Conservation (phyloP, 208 protist species). For the Porcisia deanei region DNA sequence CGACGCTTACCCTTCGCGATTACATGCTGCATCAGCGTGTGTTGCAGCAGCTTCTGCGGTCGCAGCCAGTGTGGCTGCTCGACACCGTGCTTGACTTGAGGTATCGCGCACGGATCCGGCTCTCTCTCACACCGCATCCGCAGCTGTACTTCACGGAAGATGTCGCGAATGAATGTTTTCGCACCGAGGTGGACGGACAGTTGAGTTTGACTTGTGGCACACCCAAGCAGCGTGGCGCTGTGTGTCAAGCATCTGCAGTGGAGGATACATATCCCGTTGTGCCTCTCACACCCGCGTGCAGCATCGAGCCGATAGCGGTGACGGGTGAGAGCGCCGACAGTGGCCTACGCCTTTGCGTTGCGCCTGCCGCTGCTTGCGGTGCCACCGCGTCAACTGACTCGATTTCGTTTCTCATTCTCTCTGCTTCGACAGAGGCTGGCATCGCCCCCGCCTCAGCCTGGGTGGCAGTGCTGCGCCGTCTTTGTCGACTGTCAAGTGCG, state of each 20-base stretch:
- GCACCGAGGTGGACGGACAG: background rate
- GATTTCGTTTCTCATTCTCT: slow-evolving; percentile 1
- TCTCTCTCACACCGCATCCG: slow-evolving; percentile 14
- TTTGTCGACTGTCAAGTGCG: background rate
- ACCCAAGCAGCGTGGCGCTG: background rate
- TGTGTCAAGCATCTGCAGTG: background rate
- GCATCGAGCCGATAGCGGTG: background rate
- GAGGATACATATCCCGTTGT: background rate
- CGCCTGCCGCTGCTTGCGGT: background rate
- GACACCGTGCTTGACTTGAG: slow-evolving; percentile 24
- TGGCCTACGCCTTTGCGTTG: background rate
- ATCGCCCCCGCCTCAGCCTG: background rate
- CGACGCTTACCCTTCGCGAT: slow-evolving; percentile 26
- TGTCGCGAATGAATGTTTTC: background rate
- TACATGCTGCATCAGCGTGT: slow-evolving; percentile 30
- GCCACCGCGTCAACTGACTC: background rate
- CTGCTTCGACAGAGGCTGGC: background rate
- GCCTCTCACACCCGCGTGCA: slow-evolving; percentile 15
- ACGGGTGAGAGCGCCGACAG: background rate
- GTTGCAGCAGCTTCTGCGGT: slow-evolving; percentile 15
- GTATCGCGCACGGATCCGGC: slow-evolving; percentile 27
- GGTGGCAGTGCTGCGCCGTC: slow-evolving; percentile 11
- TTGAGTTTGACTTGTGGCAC: background rate
- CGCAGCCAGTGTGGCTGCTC: slow-evolving; percentile 30
- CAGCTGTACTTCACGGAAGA: slow-evolving; percentile 20